Base-by-base conservation (phyloP, 331 rosid species). In the Quercus lobata region DNA sequence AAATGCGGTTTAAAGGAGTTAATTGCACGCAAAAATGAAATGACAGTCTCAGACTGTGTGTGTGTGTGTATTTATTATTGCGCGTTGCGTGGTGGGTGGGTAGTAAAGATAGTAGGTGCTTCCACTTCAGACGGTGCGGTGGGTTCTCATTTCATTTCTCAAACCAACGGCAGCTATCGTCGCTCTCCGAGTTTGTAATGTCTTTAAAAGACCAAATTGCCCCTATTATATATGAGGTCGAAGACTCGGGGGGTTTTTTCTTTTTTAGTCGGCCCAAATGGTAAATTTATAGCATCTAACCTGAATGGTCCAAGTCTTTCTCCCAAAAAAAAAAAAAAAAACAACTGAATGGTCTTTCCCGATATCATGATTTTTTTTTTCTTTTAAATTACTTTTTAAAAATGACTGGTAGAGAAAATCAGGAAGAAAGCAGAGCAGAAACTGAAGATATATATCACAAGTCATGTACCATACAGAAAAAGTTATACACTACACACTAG, bases 21-120 rank as follows among this genome's bases (percentile, higher is more conserved):
- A 41, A 79, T n/a, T 19, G 82, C 18, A 83, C 78, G 84, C 69
- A 84, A 89, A 84, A 89, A 76, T 53, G 89, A 82, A 84, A 7
- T 49, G 34, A 69, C 35, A 76, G 71, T 41, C 46, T 37, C 46
- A 37, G 46, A 8, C 14, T 41, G 4, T 37, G 10, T 2, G 49
- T 27, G 29, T 27, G 24, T 35, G 44, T 9, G 49, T 10, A 41
- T 41, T 41, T 41, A 41, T 82, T 76, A 79, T 8, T 74, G 76
- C 22, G 78, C 25, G 73, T 15, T 19, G 3, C 16, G 70, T 11
- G 78, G 84, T 41, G 49, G 49, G 49, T 41, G 3, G 49, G 49
- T 9, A 41, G 49, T 9, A 9, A 77, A 29, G 17, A 78, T 76
- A 68, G 84, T 69, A 6, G 76, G 3, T 11, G 58, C 81, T 70